phyloP scores from a whole-genome alignment of 2,329 filamentous ascomycete genomes.

The Colletotrichum filicis region DNA sequence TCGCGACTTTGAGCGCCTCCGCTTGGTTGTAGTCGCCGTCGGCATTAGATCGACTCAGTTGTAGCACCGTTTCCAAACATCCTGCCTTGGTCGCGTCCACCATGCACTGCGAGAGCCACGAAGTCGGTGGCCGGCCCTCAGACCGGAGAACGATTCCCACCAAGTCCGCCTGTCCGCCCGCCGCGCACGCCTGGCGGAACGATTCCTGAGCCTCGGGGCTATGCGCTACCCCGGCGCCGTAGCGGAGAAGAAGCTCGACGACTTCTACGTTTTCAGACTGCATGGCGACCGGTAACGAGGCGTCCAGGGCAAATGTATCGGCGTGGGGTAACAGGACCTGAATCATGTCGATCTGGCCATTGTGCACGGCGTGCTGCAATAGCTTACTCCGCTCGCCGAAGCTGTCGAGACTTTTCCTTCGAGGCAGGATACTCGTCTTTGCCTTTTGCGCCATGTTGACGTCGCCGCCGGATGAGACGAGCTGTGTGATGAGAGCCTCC shows the following conservation, averaged over 20 bases:
- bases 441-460: slow-evolving; percentile 59
- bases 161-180: slow-evolving; percentile 57
- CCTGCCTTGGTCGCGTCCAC: slow-evolving; percentile 61
- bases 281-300: slow-evolving; percentile 60
- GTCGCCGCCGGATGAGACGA: slow-evolving; percentile 61
- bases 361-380: slow-evolving; percentile 61
- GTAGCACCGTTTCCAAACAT: slow-evolving; percentile 60
- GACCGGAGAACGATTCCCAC: slow-evolving; percentile 61
- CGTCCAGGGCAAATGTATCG: slow-evolving; percentile 61
- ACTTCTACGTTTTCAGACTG: slow-evolving; percentile 54
- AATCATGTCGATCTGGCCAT: slow-evolving; percentile 62
- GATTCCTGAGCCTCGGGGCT: slow-evolving; percentile 61
- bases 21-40: slow-evolving; percentile 64
- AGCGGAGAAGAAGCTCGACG: slow-evolving; percentile 59
- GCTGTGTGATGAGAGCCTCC: slow-evolving; percentile 64
- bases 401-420: slow-evolving; percentile 61
- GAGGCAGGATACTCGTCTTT: slow-evolving; percentile 58
- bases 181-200: slow-evolving; percentile 62
- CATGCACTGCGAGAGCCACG: slow-evolving; percentile 61
- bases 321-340: slow-evolving; percentile 64
- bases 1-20: slow-evolving; percentile 62
- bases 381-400: slow-evolving; percentile 61
- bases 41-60: slow-evolving; percentile 62
- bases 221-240: slow-evolving; percentile 53
- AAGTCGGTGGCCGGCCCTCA: slow-evolving; percentile 55